These are phyloP conservation scores for Wickerhamomyces sydowiorum DNA, from an alignment of 805 yeast species.

Conservation along the genomic window DNA sequence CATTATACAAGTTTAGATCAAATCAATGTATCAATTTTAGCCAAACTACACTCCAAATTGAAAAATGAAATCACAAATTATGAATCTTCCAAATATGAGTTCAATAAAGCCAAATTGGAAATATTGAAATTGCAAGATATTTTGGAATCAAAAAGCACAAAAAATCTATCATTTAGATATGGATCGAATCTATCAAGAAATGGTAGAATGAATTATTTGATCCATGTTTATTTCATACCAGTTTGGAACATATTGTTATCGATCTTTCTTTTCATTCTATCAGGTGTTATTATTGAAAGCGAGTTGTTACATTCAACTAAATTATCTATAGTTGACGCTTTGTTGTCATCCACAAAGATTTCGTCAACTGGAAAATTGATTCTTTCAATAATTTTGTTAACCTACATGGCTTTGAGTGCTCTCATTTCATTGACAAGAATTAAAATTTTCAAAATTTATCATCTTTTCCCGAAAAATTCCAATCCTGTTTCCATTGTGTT, in stretches of 20 bases:
- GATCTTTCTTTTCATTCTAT: conserved; percentile 33
- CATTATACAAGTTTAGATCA: conserved; percentile 19
- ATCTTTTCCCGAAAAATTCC: conserved; percentile 62
- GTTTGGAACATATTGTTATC: conserved; percentile 37
- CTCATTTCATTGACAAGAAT: conserved; percentile 61
- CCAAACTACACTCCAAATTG: conserved; percentile 45
- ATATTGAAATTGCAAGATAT: conserved; percentile 55
- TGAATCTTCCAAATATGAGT: conserved; percentile 52
- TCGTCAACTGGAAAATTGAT: conserved; percentile 28
- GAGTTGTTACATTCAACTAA: conserved; percentile 69
- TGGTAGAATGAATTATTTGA: conserved; percentile 36
- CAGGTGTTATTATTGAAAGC: conserved; percentile 60
- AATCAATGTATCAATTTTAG: conserved; percentile 36
- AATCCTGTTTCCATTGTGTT: conserved; percentile 73
- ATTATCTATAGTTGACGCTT: conserved; percentile 52
- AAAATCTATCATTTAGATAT: conserved; percentile 26
- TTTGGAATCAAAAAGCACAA: conserved; percentile 32
- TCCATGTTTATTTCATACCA: conserved; percentile 42
- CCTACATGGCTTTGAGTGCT: conserved; percentile 67
- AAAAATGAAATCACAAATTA: conserved; percentile 46
- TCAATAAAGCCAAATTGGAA: conserved; percentile 41
- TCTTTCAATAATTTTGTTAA: conserved; percentile 36
- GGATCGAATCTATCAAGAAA: conserved; percentile 24
- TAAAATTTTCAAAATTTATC: conserved; percentile 70
- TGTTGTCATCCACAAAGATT: conserved; percentile 30